phyloP scores from a whole-genome alignment of 345 rosid species.

The Pugionium dolabratum region DNA sequence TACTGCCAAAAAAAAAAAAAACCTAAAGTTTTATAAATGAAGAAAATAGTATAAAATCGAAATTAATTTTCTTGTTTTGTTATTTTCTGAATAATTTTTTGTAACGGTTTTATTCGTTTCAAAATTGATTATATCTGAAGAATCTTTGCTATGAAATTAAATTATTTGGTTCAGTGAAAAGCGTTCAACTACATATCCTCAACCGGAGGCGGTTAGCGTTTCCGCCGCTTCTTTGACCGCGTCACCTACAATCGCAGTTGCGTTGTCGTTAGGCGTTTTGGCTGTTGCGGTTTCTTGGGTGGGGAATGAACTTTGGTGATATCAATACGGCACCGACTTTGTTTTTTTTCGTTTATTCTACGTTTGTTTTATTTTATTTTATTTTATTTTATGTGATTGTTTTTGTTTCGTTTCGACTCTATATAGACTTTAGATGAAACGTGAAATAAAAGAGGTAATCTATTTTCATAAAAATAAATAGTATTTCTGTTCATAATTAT shows the following conservation, averaged over 20 bases:
- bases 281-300: conserved; percentile 22
- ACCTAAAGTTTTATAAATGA: too few relatives aligned
- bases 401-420: background rate
- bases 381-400: background rate
- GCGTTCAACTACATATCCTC: background rate
- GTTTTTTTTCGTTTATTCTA: background rate
- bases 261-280: conserved; percentile 16
- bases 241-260: background rate
- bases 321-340: conserved; percentile 16
- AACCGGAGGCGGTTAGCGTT: conserved; percentile 28
- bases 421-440: background rate
- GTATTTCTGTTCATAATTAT: too few relatives aligned
- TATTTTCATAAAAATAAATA: too few relatives aligned
- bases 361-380: too few relatives aligned
- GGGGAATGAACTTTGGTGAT: conserved; percentile 14
- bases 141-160: too few relatives aligned
- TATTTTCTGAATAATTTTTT: too few relatives aligned
- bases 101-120: too few relatives aligned
- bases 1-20: too few relatives aligned
- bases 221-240: conserved; percentile 11
- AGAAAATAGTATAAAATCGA: too few relatives aligned
- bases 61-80: too few relatives aligned
- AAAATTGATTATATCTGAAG: too few relatives aligned
- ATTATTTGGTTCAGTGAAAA: conserved; percentile 11
- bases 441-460: too few relatives aligned